phyloP scores from a whole-genome alignment of 805 yeast genomes.

The Kurtzmaniella cleridarum region DNA sequence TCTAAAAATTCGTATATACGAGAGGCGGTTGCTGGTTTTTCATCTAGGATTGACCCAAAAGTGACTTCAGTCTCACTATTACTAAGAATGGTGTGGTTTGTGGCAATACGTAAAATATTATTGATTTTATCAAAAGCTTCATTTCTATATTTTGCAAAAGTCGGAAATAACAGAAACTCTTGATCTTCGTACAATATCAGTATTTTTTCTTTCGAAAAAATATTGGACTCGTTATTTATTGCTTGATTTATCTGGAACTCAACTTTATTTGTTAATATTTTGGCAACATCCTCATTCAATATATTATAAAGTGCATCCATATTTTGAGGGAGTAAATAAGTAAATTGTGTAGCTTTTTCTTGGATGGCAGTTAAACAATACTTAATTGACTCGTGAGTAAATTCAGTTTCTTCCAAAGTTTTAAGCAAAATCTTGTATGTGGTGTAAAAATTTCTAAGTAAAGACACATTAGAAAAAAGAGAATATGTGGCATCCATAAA shows the following conservation, averaged over 20 bases:
- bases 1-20: slow-evolving; percentile 7
- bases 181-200: slow-evolving; percentile 25
- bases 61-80: not conserved
- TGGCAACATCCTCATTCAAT: slow-evolving; percentile 19
- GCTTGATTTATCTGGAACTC: slow-evolving; percentile 7
- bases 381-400: slow-evolving; percentile 7
- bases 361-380: slow-evolving; percentile 10
- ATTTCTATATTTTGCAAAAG: slow-evolving; percentile 32
- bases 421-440: not conserved
- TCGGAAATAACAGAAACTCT: slow-evolving; percentile 34
- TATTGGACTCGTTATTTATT: slow-evolving; percentile 1
- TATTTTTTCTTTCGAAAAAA: not conserved
- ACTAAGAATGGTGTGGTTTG: slow-evolving; percentile 8
- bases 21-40: no score
- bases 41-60: no score
- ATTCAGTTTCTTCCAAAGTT: slow-evolving; percentile 14
- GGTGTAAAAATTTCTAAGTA: slow-evolving; percentile 3
- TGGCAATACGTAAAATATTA: slow-evolving; percentile 12
- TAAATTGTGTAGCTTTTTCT: slow-evolving; percentile 9
- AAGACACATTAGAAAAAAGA: slow-evolving; percentile 10
- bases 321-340: slow-evolving; percentile 13
- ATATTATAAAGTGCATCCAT: slow-evolving; percentile 13
- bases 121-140: slow-evolving; percentile 17
- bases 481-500: slow-evolving; percentile 20
- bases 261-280: slow-evolving; percentile 17